Percentiles rank a stretch among this genome's conserved stretches.
These are phyloP conservation scores for Fusarium fujikuroi DNA, from an alignment of 2,329 filamentous ascomycete genomes.

Conservation along the genomic window DNA sequence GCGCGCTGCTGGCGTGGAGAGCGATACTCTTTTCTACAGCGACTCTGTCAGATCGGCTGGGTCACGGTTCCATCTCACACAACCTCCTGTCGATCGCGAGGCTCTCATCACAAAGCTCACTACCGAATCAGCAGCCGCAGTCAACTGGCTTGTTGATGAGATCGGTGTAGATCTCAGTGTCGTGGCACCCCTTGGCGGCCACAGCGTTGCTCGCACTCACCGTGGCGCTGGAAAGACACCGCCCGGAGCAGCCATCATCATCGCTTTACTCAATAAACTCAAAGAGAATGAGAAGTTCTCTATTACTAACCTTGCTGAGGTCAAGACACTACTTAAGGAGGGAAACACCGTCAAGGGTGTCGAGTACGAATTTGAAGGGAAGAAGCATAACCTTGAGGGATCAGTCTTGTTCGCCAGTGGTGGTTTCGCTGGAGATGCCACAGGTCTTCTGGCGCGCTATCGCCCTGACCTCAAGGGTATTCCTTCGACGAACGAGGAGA, in stretches of 20 bases:
- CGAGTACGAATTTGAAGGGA: constrained; percentile 55
- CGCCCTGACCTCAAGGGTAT: constrained; percentile 68
- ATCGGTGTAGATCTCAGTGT: constrained; percentile 67
- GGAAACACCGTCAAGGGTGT: constrained; percentile 60
- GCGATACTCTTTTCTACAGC: constrained; percentile 58
- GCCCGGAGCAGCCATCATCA: constrained; percentile 69
- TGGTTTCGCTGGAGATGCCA: constrained; percentile 71
- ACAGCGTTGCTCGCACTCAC: constrained; percentile 60
- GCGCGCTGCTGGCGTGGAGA: constrained; percentile 47
- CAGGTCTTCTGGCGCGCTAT: constrained; percentile 65
- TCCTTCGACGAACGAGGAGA: constrained; percentile 71
- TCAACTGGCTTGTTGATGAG: constrained; percentile 67
- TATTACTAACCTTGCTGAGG: constrained; percentile 62
- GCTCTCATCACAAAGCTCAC: constrained; percentile 62
- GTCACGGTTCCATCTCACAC: constrained; percentile 45
- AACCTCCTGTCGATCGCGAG: constrained; percentile 50
- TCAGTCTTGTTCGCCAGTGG: constrained; percentile 70
- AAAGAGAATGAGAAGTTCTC: constrained; percentile 61
- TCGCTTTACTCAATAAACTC: constrained; percentile 62
- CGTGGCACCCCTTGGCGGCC: constrained; percentile 69
- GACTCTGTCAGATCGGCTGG: constrained; percentile 70
- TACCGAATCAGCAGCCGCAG: constrained; percentile 57
- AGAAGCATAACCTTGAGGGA: constrained; percentile 51
- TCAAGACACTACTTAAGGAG: constrained; percentile 59
- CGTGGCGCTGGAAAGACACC: constrained; percentile 65